phyloP scores from a whole-genome alignment of 257 asterid species.

The Fraxinus anomala region DNA sequence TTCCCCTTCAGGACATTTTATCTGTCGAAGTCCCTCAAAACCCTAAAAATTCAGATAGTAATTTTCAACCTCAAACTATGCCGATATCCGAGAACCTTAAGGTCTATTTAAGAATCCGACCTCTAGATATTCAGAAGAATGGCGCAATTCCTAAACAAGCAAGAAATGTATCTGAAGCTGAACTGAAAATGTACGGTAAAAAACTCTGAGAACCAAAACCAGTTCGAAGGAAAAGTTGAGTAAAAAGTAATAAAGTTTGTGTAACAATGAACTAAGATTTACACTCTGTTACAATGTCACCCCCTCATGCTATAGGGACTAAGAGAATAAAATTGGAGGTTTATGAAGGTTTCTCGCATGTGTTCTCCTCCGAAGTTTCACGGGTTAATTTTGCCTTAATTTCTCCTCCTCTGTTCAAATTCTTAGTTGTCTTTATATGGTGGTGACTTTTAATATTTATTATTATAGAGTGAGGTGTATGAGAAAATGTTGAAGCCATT shows the following conservation, averaged over 20 bases:
- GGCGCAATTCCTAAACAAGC: slow-evolving; percentile 14
- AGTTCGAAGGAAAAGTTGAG: slow-evolving; percentile 37
- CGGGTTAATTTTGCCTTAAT: slow-evolving; percentile 51
- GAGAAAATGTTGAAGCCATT: slow-evolving; percentile 67
- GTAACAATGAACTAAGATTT: slow-evolving; percentile 59
- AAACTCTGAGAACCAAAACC: slow-evolving; percentile 40
- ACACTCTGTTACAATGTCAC: slow-evolving; percentile 63
- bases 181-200: slow-evolving; percentile 73
- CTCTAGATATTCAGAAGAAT: slow-evolving; percentile 36
- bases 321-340: slow-evolving; percentile 78
- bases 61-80: slow-evolving; percentile 16
- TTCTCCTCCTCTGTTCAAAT: not conserved
- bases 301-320: slow-evolving; percentile 55
- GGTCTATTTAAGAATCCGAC: slow-evolving; percentile 69
- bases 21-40: slow-evolving; percentile 35
- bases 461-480: slow-evolving; percentile 66
- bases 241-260: slow-evolving; percentile 42
- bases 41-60: slow-evolving; percentile 21
- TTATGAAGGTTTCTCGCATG: slow-evolving; percentile 76
- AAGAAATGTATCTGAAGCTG: slow-evolving; percentile 24
- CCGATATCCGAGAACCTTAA: slow-evolving; percentile 53
- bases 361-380: slow-evolving; percentile 65
- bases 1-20: slow-evolving; percentile 54
- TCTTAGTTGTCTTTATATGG: slow-evolving; percentile 7
- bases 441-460: not conserved